Evolutionary conservation across 2,329 filamentous ascomycete genomes (phyloP).

Genomic region (Ophiostoma triangulosporum): DNA sequence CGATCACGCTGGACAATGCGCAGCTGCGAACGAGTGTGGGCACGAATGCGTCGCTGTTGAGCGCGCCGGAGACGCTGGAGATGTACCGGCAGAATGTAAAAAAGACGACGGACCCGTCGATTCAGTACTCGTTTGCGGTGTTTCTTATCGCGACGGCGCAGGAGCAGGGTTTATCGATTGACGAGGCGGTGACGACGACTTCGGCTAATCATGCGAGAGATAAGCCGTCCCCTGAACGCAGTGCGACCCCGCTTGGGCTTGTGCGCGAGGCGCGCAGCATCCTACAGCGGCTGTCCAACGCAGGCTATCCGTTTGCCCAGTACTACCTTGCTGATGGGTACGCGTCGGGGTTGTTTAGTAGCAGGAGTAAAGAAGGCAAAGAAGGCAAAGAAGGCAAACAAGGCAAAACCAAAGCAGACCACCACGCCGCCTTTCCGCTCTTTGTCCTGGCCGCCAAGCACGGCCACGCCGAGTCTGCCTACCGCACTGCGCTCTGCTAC

Average conservation of each 20-base stretch:
- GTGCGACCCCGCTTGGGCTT: slow-evolving; percentile 49
- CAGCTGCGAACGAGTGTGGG: slow-evolving; percentile 68
- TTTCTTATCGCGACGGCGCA: slow-evolving; percentile 85
- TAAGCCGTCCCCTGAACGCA: neutral
- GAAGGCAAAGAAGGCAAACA: no score
- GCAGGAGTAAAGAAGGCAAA: no score
- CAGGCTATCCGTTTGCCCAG: slow-evolving; percentile 89
- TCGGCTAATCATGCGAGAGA: neutral
- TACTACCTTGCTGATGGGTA: slow-evolving; percentile 95
- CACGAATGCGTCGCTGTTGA: slow-evolving; percentile 79
- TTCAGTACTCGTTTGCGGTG: slow-evolving; percentile 93
- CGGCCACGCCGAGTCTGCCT: slow-evolving; percentile 90
- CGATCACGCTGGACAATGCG: slow-evolving; percentile 66
- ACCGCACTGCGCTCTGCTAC: slow-evolving; percentile 86
- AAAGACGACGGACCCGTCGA: slow-evolving; percentile 80
- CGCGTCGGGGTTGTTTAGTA: slow-evolving; percentile 86
- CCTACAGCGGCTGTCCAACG: slow-evolving; percentile 71
- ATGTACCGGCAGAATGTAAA: slow-evolving; percentile 97
- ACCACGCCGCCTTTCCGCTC: slow-evolving; percentile 80
- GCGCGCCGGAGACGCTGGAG: slow-evolving; percentile 84
- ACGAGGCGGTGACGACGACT: slow-evolving; percentile 28
- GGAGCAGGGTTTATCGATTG: slow-evolving; percentile 50
- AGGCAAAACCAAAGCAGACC: slow-evolving; percentile 86
- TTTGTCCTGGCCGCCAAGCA: slow-evolving; percentile 93
- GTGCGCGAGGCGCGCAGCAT: slow-evolving; percentile 81